phyloP scores from a whole-genome alignment of 2,329 filamentous ascomycete species.

The Colletotrichum siamense region DNA sequence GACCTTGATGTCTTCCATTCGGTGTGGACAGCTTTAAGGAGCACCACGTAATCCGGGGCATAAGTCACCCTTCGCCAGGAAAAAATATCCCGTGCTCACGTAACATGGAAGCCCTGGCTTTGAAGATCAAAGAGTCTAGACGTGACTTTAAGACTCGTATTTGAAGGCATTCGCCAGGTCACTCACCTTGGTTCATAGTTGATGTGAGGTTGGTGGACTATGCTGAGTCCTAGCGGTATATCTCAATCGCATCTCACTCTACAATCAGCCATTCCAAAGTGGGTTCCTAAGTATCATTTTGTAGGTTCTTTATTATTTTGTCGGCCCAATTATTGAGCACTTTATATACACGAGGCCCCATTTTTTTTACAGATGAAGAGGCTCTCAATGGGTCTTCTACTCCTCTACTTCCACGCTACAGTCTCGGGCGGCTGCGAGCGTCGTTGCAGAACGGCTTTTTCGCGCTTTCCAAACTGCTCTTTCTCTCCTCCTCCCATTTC shows the following conservation, averaged over 20 bases:
- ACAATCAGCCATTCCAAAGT: background rate
- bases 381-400: background rate
- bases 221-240: background rate
- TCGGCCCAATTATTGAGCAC: background rate
- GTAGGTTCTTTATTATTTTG: background rate
- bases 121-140: background rate
- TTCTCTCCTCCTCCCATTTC: background rate
- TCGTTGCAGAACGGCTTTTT: background rate
- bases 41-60: background rate
- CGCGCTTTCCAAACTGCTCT: background rate
- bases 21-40: fast-evolving
- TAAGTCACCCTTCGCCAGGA: background rate
- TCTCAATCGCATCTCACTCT: background rate
- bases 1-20: background rate
- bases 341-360: background rate
- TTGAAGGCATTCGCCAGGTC: background rate
- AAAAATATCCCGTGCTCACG: background rate
- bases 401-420: background rate
- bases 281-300: fast-evolving
- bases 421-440: background rate
- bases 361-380: background rate
- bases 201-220: background rate
- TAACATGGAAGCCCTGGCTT: background rate
- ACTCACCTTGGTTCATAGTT: background rate
- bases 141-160: fast-evolving